Conservation (phyloP, 116 monocot genomes). For the Trichopus zeylanicus region DNA sequence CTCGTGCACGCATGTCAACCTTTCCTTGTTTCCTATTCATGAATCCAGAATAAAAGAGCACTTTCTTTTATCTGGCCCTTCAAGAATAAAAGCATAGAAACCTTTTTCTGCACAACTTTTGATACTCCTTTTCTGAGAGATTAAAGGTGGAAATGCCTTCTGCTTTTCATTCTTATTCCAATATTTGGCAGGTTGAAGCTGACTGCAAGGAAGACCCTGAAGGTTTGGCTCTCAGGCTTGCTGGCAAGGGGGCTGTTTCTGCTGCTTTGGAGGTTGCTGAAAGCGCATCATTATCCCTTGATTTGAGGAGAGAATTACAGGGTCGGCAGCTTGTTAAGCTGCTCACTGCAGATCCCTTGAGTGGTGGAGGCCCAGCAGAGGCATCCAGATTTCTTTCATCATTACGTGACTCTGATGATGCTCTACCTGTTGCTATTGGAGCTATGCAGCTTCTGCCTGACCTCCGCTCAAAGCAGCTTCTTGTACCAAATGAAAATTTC, state of each 20-base stretch:
- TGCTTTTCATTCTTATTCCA: neutral
- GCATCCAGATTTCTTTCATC: slow-evolving; percentile 94
- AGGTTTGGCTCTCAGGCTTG: slow-evolving; percentile 83
- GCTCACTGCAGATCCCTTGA: slow-evolving; percentile 83
- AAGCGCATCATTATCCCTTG: slow-evolving; percentile 69
- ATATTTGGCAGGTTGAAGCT: slow-evolving; percentile 62
- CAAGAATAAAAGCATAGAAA: no score
- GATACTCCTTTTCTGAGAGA: no score
- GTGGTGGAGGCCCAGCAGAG: slow-evolving; percentile 90
- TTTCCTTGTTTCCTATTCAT: neutral
- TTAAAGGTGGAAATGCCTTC: neutral
- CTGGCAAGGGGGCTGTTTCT: slow-evolving; percentile 88
- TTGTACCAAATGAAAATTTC: slow-evolving; percentile 36
- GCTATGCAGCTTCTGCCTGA: slow-evolving; percentile 91
- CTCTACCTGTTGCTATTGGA: slow-evolving; percentile 88
- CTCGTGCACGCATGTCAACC: no score
- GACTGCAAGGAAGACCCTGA: slow-evolving; percentile 83
- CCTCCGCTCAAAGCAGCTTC: slow-evolving; percentile 89
- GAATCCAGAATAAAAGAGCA: neutral
- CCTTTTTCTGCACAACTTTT: no score
- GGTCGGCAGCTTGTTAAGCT: slow-evolving; percentile 91
- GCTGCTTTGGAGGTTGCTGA: slow-evolving; percentile 95
- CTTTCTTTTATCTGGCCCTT: slow-evolving; percentile 1
- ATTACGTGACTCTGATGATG: slow-evolving; percentile 83
- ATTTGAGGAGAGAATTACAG: slow-evolving; percentile 85